Conservation (phyloP, 495 filamentous ascomycete genomes). For the Platismatia glauca region DNA sequence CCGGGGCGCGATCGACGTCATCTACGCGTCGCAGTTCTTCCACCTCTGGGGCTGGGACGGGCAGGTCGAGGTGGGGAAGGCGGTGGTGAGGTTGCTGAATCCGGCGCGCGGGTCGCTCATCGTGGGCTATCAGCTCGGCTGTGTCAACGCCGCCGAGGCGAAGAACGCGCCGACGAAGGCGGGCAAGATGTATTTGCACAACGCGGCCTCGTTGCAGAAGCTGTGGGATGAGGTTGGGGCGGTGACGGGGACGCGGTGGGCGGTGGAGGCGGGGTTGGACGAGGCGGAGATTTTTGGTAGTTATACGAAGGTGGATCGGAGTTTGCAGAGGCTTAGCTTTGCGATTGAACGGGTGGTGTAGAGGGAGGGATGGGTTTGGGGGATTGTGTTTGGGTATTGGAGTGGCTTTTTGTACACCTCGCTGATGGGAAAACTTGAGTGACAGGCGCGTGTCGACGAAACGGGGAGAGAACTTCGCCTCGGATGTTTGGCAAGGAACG, state of each 20-base stretch:
- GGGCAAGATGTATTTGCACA: slow-evolving; percentile 34
- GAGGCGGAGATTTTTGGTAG: neutral
- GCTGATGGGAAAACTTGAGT: no score
- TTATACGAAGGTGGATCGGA: neutral
- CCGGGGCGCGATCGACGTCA: slow-evolving; percentile 43
- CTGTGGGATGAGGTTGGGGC: slow-evolving; percentile 43
- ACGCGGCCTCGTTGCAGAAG: slow-evolving; percentile 35
- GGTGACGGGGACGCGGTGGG: slow-evolving; percentile 4
- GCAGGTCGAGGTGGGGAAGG: slow-evolving; percentile 40
- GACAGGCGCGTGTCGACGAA: no score
- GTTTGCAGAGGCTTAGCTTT: neutral
- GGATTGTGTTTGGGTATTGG: no score
- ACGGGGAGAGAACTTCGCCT: no score
- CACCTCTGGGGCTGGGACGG: slow-evolving; percentile 48
- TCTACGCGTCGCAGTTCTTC: slow-evolving; percentile 48
- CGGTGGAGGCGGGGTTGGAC: slow-evolving; percentile 2
- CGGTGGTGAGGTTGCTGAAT: slow-evolving; percentile 21
- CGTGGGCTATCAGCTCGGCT: slow-evolving; percentile 10
- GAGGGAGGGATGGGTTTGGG: neutral
- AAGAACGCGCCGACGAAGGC: neutral
- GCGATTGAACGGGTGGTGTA: neutral
- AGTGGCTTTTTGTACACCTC: no score
- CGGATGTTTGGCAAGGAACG: no score
- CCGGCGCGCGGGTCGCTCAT: neutral
- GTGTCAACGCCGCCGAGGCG: neutral